These are phyloP conservation scores for Fusarium subtropicale DNA, from an alignment of 2,329 filamentous ascomycete species.

Conservation along the genomic window DNA sequence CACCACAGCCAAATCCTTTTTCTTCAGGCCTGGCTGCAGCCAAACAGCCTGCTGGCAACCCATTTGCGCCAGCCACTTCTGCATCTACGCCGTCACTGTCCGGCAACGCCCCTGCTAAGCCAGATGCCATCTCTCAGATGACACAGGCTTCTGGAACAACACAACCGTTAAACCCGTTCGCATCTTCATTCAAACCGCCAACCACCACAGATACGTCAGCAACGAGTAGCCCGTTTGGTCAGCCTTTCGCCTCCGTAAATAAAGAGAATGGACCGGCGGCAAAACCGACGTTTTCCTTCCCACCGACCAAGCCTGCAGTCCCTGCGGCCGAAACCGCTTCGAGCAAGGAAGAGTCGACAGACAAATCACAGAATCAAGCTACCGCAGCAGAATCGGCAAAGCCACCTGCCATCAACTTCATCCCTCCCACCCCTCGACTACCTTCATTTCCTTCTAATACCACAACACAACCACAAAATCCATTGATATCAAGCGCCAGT, in stretches of 20 bases:
- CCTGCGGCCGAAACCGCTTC: constrained; percentile 1
- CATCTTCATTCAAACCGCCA: constrained; percentile 17
- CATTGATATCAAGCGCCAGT: neutral
- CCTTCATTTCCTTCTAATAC: constrained; percentile 20
- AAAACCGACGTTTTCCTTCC: constrained; percentile 19
- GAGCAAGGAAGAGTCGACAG: constrained; percentile 7
- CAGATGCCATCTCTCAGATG: constrained; percentile 5
- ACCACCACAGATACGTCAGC: neutral
- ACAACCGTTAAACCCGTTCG: constrained; percentile 32
- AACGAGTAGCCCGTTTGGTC: constrained; percentile 24
- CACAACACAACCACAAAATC: constrained; percentile 16
- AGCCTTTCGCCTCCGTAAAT: constrained; percentile 5
- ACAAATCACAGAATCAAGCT: neutral
- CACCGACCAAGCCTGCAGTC: constrained; percentile 7
- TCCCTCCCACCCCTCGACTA: constrained; percentile 35
- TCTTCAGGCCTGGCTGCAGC: constrained; percentile 17
- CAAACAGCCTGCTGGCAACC: constrained; percentile 31
- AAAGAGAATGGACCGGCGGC: neutral
- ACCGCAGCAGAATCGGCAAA: constrained; percentile 11
- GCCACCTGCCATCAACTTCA: constrained; percentile 24
- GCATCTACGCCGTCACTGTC: constrained; percentile 13
- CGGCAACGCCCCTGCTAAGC: constrained; percentile 10
- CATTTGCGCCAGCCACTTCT: constrained; percentile 33
- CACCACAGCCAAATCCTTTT: constrained; percentile 42
- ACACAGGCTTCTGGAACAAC: constrained; percentile 9